Base-by-base conservation (phyloP, 2,329 filamentous ascomycete species). In the Purpureocillium takamizusanense region DNA sequence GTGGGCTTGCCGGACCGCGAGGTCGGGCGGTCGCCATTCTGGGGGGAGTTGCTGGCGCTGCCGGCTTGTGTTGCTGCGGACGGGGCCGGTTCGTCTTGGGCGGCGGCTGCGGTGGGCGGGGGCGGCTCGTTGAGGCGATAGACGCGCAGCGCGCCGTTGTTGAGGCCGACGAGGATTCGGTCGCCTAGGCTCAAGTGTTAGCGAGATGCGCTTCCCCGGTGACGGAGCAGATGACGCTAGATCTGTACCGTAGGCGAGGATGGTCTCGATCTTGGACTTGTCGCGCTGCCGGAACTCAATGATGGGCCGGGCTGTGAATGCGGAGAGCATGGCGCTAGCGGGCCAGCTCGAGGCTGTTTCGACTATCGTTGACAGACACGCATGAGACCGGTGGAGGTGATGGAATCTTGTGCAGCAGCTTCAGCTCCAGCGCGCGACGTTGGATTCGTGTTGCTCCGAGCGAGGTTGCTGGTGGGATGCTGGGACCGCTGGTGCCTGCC, bases 241-340 rank as follows among this genome's bases (percentile, higher is more conserved):
- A 38, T 62, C 21, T 25, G 41, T 72, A 86, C 84, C 88, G 64
- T 95, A 86, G 44, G 90, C 86, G 35, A 97, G 74, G 49, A 98
- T 86, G 36, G 86, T 92, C 66, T 98, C 92, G 65, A 98, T 95
- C 71, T 84, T 92, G 49, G 86, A 94, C 71, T 94, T 95, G 77
- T 97, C 90, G 63, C 86, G 83, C 63, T 81, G 81, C 68, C 85
- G 89, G 55, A 98, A 83, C 84, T 98, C 92, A 72, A 97, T 85
- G 61, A 98, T 90, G 47, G 89, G 86, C 57, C 86, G 85, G 69
- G 92, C 89, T 52, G 85, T 94, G 67, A 98, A 98, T 59, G 92
- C 92, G 65, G 90, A 94, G 65, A 98, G 83, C 92, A 95, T 95
- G 63, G 70, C 71, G 60, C 46, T 48, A 61, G 55, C 49, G 33